A percentile compares a stretch with the other conserved stretches of the same genome.
These are phyloP conservation scores for Saccharomycopsis fodiens DNA, from an alignment of 805 yeast species.

Conservation along the genomic window DNA sequence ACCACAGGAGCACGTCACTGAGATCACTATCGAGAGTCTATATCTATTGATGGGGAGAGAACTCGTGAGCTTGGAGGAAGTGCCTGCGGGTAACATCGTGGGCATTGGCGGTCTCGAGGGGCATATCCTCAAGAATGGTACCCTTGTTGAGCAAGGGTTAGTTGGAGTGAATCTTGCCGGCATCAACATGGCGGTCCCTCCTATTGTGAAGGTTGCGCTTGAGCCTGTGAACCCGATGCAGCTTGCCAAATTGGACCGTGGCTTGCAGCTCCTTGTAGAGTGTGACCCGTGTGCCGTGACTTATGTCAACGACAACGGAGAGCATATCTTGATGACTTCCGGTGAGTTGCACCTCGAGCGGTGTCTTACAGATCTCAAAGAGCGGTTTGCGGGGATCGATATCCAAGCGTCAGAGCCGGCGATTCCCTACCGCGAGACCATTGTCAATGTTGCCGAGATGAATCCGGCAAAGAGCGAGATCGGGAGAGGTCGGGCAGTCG, in stretches of 20 bases:
- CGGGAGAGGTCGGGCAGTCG: conserved; percentile 43
- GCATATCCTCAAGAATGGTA: conserved; percentile 77
- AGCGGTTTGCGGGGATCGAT: conserved; percentile 87
- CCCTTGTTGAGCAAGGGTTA: conserved; percentile 51
- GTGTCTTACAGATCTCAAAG: conserved; percentile 83
- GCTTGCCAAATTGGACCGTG: conserved; percentile 66
- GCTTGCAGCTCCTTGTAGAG: conserved; percentile 67
- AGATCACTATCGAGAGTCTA: conserved; percentile 57
- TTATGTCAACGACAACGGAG: conserved; percentile 83
- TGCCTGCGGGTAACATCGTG: conserved; percentile 92
- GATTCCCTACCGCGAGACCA: conserved; percentile 89
- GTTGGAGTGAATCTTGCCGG: conserved; percentile 74
- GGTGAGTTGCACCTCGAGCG: conserved; percentile 96
- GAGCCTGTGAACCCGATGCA: conserved; percentile 87
- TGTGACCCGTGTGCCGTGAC: conserved; percentile 96
- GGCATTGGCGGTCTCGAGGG: conserved; percentile 91
- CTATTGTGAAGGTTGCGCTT: conserved; percentile 91
- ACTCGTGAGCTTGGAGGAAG: conserved; percentile 62
- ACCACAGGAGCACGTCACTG: conserved; percentile 46
- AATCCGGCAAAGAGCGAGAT: conserved; percentile 38
- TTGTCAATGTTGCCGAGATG: conserved; percentile 44
- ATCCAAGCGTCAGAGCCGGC: conserved; percentile 84
- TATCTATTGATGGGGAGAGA: conserved; percentile 92
- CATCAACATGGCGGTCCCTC: conserved; percentile 67
- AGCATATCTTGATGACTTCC: conserved; percentile 87